A percentile compares a stretch with the other conserved stretches of the same genome.
Conservation (phyloP, 73 alveolate genomes). For the Symbiodinium natans region DNA sequence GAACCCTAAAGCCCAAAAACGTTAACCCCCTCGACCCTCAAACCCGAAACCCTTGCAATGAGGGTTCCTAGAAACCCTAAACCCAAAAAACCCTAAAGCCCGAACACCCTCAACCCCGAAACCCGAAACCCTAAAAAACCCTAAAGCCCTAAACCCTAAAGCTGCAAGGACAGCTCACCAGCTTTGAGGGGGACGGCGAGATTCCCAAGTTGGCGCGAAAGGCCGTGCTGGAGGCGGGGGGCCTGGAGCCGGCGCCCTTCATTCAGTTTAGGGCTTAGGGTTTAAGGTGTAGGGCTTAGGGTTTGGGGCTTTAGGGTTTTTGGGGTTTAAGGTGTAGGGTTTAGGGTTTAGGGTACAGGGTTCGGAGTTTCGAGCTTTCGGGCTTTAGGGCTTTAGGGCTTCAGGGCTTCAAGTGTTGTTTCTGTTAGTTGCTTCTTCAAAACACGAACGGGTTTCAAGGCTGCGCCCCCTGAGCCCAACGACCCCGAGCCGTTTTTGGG, state of each 20-base stretch:
- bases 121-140: background rate
- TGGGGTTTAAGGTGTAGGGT: background rate
- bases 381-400: too few species aligned
- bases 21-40: too few species aligned
- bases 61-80: too few species aligned
- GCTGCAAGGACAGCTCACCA: constrained; percentile 33
- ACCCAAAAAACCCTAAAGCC: background rate
- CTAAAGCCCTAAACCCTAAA: background rate
- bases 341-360: too few species aligned
- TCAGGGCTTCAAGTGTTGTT: too few species aligned
- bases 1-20: background rate
- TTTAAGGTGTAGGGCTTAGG: background rate
- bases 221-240: constrained; percentile 76
- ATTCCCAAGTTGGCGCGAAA: constrained; percentile 68
- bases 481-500: too few species aligned
- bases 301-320: background rate
- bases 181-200: constrained; percentile 90
- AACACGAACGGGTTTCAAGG: too few species aligned
- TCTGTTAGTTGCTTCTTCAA: too few species aligned
- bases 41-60: background rate
- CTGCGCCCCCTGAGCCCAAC: too few species aligned
- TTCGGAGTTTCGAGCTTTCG: too few species aligned
- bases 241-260: too few species aligned
- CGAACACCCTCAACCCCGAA: background rate
- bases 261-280: background rate